These are phyloP conservation scores for Mucor ambiguus DNA, from an alignment of 371 early-diverging fungal genomes.

Conservation along the genomic window DNA sequence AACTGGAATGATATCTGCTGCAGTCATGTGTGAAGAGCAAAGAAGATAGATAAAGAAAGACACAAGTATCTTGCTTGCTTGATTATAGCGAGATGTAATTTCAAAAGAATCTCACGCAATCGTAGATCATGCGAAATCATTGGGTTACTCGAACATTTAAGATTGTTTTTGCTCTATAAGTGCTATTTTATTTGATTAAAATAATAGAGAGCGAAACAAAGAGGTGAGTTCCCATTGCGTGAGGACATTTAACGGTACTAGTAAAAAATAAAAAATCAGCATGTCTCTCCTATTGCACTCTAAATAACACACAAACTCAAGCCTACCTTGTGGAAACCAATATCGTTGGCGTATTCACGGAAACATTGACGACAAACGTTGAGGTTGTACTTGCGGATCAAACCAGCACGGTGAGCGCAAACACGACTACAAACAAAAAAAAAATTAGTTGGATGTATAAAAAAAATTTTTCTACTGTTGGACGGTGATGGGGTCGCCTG, in stretches of 20 bases:
- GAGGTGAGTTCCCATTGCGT: neutral
- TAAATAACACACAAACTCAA: neutral
- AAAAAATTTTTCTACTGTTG: neutral
- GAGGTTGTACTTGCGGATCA: slow-evolving; percentile 99
- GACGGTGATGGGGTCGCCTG: neutral
- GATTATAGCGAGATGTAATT: neutral
- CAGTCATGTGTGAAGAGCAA: slow-evolving; percentile 6
- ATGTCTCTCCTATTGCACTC: neutral
- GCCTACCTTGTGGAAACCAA: slow-evolving; percentile 74
- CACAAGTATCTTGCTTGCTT: neutral
- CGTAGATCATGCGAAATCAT: slow-evolving; percentile 9
- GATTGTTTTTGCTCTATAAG: slow-evolving; percentile 4
- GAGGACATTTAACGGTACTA: slow-evolving; percentile 17
- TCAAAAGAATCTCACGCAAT: slow-evolving; percentile 9
- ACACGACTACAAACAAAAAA: slow-evolving; percentile 76
- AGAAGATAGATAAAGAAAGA: neutral
- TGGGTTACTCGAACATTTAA: neutral
- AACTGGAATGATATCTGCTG: slow-evolving; percentile 23
- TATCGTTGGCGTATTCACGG: slow-evolving; percentile 98
- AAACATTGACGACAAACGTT: slow-evolving; percentile 99
- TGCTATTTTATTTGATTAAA: slow-evolving; percentile 4
- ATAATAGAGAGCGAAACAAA: slow-evolving; percentile 3
- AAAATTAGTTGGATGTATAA: neutral
- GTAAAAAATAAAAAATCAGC: neutral
- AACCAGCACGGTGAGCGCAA: slow-evolving; percentile 98